Base-by-base conservation (phyloP, 371 early-diverging fungal species). In the Mortierella sp. region DNA sequence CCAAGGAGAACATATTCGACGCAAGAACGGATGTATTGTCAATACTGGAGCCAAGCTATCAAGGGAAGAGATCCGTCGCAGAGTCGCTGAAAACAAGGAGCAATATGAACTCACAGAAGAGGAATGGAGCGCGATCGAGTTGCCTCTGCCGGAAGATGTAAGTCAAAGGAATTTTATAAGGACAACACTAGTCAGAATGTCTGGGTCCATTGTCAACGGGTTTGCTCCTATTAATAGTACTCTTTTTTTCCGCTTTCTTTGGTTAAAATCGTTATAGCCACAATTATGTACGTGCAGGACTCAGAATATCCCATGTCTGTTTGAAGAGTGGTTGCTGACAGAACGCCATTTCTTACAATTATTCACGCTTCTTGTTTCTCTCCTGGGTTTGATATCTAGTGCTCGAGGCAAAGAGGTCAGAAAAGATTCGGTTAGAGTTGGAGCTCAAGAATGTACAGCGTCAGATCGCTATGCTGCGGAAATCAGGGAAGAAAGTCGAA, bases 11-110 rank as follows among this genome's bases (percentile, higher is more conserved):
- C 82, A 92, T 56, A 90, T 96, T 66, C 90, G 87, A 55, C 89
- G 97, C 52, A 96, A 96, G 79, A 95, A 95, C 68, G 92, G 93
- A 59, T 93, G 93, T 75, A 97, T 95, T 79, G 92, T 93, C 37
- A 94, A 95, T 62, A 92, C 91, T 0, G 95, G 94, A 43, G 88
- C 92, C 27, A 93, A 91, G 63, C 65, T 93, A 34, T 84, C 93
- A 23, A 79, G 92, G 34, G 94, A 94, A 34, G 92, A 95, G 70
- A 80, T 93, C 19, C 84, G 85, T 59, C 79, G 83, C 37, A 76
- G 91, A 63, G 80, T 93, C 12, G 62, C 83, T 46, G 84, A 87
- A 61, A 93, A 95, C 79, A 91, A 88, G 63, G 89, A 88, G 65
- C 79, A 76, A 90, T 95, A 88, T 64, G 93, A 93, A 53, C 70